phyloP scores from a whole-genome alignment of 495 filamentous ascomycete species.

The Penicillium robsamsonii region DNA sequence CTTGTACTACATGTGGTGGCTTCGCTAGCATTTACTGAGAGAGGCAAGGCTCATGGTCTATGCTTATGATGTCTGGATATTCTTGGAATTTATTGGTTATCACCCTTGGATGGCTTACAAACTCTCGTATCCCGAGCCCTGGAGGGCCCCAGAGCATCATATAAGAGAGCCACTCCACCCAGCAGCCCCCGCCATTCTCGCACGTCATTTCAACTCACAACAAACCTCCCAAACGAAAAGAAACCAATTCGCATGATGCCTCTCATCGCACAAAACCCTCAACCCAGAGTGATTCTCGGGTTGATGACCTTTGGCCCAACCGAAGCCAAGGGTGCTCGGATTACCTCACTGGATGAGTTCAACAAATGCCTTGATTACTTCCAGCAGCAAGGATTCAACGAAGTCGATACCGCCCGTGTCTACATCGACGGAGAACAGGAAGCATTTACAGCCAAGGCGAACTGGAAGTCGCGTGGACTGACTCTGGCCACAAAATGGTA shows the following conservation, averaged over 20 bases:
- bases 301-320: slow-evolving; percentile 60
- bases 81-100: not conserved
- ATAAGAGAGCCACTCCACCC: slow-evolving; percentile 11
- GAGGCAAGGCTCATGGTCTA: not conserved
- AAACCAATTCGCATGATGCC: slow-evolving; percentile 42
- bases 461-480: slow-evolving; percentile 80
- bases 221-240: not conserved
- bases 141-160: not conserved
- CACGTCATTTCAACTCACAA: slow-evolving; percentile 7
- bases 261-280: slow-evolving; percentile 50
- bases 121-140: not conserved
- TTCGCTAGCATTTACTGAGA: not conserved
- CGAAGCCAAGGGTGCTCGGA: slow-evolving; percentile 58
- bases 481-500: slow-evolving; percentile 85
- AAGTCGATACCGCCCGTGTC: slow-evolving; percentile 74
- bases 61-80: not conserved
- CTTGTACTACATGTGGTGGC: not conserved
- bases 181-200: slow-evolving; percentile 15
- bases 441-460: slow-evolving; percentile 69
- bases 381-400: slow-evolving; percentile 70
- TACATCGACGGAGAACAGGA: slow-evolving; percentile 79
- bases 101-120: not conserved
- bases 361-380: slow-evolving; percentile 65
- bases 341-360: slow-evolving; percentile 66
- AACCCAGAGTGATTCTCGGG: slow-evolving; percentile 57